A percentile compares a stretch with the other conserved stretches of the same genome.
Evolutionary conservation across 1,284 basidiomycete genomes (phyloP).

Genomic region (Acaromyces ingoldii): DNA sequence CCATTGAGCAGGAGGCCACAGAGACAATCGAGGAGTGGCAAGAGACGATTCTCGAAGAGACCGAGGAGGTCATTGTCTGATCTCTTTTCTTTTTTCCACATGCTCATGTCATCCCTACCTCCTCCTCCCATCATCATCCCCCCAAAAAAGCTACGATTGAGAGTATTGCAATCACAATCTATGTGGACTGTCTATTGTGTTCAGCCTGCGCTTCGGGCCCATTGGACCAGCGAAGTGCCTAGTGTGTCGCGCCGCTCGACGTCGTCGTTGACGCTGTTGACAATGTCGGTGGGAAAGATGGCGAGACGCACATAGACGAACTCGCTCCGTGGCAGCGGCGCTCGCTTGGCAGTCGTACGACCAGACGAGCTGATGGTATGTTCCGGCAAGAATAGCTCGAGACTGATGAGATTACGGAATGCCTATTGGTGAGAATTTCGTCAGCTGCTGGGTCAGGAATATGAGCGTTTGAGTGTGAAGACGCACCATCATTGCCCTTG

Average conservation of each 20-base stretch:
- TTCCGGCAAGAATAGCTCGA: conserved; percentile 24
- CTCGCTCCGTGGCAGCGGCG: no score
- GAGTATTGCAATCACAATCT: no score
- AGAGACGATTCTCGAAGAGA: conserved; percentile 51
- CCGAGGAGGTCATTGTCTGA: conserved; percentile 38
- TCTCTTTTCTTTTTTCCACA: background rate
- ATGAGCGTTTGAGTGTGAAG: background rate
- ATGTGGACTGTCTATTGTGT: no score
- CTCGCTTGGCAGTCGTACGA: no score
- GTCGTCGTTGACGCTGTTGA: no score
- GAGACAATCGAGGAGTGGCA: conserved; percentile 51
- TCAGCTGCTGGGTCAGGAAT: background rate
- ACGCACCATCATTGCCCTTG: conserved; percentile 4
- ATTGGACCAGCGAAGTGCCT: conserved; percentile 1
- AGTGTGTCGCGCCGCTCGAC: background rate
- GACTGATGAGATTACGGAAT: conserved; percentile 11
- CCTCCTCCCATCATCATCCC: no score
- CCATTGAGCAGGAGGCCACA: conserved; percentile 42
- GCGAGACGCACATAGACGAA: conserved; percentile 2
- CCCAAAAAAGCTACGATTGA: no score
- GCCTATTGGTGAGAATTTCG: conserved; percentile 5
- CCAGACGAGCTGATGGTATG: conserved; percentile 3
- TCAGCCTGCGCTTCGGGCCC: no score
- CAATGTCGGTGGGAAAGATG: background rate
- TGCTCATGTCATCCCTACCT: background rate